Evolutionary conservation across 345 rosid genomes (phyloP), one percentile per base, ranked within the genome.

Genomic region (Adansonia digitata): DNA sequence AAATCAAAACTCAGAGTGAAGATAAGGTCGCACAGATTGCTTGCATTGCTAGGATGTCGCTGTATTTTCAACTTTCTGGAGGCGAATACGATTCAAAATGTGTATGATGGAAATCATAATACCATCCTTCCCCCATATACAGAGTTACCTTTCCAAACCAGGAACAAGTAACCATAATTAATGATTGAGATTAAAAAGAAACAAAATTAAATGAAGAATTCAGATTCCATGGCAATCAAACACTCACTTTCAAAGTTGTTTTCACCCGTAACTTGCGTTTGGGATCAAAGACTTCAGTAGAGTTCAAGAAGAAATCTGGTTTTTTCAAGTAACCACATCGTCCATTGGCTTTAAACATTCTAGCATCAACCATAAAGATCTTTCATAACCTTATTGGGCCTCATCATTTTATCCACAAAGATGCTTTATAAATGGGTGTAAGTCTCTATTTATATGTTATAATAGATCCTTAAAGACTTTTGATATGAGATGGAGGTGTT

Each of bases 111-210:
- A 94, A 94, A 35, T 94, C 98, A 1, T 63, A 42, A 77, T 81
- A 83, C 97, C 98, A 94, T 61, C 98, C 98, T 81, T 94, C 93
- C 22, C 98, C 98, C 94, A 94, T 89, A 48, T 83, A 92, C 68
- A 94, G 76, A 49, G 87, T 90, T 73, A 94, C 94, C 98, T 93
- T 60, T 31, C 18, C 37, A 69, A 49, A 73, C 27, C 22, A 69
- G 48, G 7, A 2, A 75, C 15, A 59, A 7, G 37, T 51, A 14
- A 42, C 24, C 53, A 74, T 64, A 62, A 63, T 5, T 45, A 10
- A 9, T 10, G 17, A 7, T 31, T 5, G 8, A 31, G 71, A 35
- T 20, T 24, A 24, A 53, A 8, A 29, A 31, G 15, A 2, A 51
- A 51, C 0, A n/a, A n/a, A n/a, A n/a, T n/a, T n/a, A n/a, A n/a